phyloP scores from a whole-genome alignment of 805 yeast species.

The Lipomyces yamanashiensis region DNA sequence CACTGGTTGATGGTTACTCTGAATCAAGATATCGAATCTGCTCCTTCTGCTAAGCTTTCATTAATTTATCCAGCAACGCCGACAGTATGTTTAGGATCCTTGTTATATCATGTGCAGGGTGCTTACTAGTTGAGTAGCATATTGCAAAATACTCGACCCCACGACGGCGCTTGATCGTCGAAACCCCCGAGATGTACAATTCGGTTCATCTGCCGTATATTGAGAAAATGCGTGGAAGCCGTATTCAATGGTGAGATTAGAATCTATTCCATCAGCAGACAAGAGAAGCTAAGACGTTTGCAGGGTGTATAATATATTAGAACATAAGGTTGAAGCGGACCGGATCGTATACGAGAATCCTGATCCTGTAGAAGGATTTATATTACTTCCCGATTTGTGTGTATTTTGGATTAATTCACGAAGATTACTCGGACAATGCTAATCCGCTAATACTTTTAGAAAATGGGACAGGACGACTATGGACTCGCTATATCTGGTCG shows the following conservation, averaged over 20 bases:
- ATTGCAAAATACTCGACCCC: constrained; percentile 74
- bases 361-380: constrained; percentile 60
- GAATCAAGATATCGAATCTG: constrained; percentile 48
- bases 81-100: constrained; percentile 36
- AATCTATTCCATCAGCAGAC: background rate
- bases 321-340: constrained; percentile 83
- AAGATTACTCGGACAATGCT: background rate
- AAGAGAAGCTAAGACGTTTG: background rate
- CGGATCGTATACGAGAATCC: constrained; percentile 72
- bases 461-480: constrained; percentile 85
- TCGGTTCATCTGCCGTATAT: constrained; percentile 74
- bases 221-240: constrained; percentile 70
- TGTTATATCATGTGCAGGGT: background rate
- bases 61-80: constrained; percentile 88
- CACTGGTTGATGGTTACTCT: constrained; percentile 72
- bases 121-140: constrained; percentile 52
- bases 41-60: constrained; percentile 72
- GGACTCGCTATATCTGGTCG: constrained; percentile 75
- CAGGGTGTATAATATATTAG: constrained; percentile 73
- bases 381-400: constrained; percentile 84
- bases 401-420: constrained; percentile 4
- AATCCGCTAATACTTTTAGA: constrained; percentile 23
- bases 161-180: constrained; percentile 63
- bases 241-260: constrained; percentile 68
- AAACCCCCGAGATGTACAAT: constrained; percentile 78